Evolutionary conservation across 805 yeast species (phyloP), one percentile per base, ranked within the genome.

Genomic region (Tetrapisispora arboricola): DNA sequence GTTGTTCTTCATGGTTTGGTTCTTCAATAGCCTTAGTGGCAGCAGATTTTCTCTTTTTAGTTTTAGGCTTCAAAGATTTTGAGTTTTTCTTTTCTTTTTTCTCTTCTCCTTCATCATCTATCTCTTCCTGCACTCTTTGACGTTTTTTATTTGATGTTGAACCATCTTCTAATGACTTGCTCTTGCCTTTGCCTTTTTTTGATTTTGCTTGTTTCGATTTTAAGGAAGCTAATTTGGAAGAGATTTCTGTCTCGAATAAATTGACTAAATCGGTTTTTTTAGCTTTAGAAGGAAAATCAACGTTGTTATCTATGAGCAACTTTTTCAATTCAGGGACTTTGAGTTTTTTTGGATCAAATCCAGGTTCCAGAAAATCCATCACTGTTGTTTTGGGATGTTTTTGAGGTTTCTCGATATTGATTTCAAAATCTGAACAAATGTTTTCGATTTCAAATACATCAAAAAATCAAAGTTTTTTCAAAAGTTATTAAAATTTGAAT

Each of bases 311-410:
- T 10, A 68, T 60, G 37, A 88, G 65, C 13, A 84, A 68, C 22
- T 76, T 71, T 51, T 92, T 71, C 55, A 88, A 67, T 44, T 82
- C 75, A 2, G 86, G 74, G 12, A 84, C 78, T 38, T 78, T 80
- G 47, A 80, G 63, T 31, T 70, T 65, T 21, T 70, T 64, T 3
- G 92, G 83, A 55, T 85, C 78, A 58, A 83, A 84, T 13, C 68
- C 84, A 61, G 57, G 33, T 22, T 49, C 44, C 37, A 50, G 30
- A 38, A 44, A 43, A 9, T 45, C 47, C 40, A 38, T 42, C 5
- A 5, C 13, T 25, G 27, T 12, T 25, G 4, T 7, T 11, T 11
- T 25, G 10, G 25, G 10, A 7, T 7, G 10, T 22, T 10, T 27
- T 12, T n/a, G 5, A 6, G 8, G 13, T 27, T 27, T 27, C 15